These are phyloP conservation scores for Dactylellina drechsleri DNA, from an alignment of 2,329 filamentous ascomycete species.

Conservation along the genomic window DNA sequence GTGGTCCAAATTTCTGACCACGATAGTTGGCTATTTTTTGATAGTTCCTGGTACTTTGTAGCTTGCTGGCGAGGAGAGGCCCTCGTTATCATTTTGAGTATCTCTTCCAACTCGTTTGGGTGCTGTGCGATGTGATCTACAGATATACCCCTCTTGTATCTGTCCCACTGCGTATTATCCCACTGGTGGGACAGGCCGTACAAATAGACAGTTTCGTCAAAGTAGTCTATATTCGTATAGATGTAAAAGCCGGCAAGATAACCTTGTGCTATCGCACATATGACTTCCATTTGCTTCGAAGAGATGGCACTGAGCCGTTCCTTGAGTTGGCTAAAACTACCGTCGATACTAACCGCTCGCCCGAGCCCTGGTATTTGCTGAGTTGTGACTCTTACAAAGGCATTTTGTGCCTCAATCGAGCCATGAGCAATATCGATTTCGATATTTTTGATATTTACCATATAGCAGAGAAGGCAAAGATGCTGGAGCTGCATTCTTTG, in stretches of 20 bases:
- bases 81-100: background rate
- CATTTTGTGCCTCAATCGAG: conserved; percentile 21
- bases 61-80: conserved; percentile 2
- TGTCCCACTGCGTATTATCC: background rate
- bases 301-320: background rate
- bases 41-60: background rate
- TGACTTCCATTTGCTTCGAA: background rate
- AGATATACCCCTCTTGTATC: background rate
- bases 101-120: no score
- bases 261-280: background rate
- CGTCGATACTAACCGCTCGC: conserved; percentile 23
- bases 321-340: conserved; percentile 18
- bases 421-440: background rate
- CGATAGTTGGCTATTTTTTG: background rate
- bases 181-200: background rate
- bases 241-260: conserved; percentile 1
- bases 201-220: conserved; percentile 8
- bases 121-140: background rate
- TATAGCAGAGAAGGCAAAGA: conserved; percentile 28
- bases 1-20: conserved; percentile 19
- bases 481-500: conserved; percentile 17
- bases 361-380: conserved; percentile 32
- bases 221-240: background rate
- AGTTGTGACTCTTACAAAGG: conserved; percentile 16
- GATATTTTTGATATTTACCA: conserved; percentile 32